Evolutionary conservation across 2,329 filamentous ascomycete genomes (phyloP).

Genomic region (Pestalotiopsis sp.): DNA sequence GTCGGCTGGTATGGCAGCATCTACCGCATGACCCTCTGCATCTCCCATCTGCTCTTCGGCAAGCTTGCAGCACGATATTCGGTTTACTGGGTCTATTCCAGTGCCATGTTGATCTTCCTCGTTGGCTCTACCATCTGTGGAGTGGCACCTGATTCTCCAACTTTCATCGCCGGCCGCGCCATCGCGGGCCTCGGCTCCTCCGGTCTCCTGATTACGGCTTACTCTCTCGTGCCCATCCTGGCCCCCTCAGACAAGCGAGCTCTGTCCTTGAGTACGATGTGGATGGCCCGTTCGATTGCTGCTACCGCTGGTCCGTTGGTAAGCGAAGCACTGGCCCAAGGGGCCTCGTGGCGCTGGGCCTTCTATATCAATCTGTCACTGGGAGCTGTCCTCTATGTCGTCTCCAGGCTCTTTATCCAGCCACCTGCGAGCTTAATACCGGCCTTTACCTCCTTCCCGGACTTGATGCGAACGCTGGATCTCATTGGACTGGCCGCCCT

Average conservation of each 20-base stretch:
- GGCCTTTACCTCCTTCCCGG: slow-evolving; percentile 10
- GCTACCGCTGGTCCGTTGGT: not conserved
- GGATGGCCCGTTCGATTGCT: not conserved
- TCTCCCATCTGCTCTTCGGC: not conserved
- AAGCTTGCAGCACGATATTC: slow-evolving; percentile 38
- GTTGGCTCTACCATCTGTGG: slow-evolving; percentile 40
- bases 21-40: not conserved
- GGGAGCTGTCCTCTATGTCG: too few relatives aligned
- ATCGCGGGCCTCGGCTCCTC: slow-evolving; percentile 36
- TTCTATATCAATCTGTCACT: slow-evolving; percentile 6
- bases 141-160: slow-evolving; percentile 36
- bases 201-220: not conserved
- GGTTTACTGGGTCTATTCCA: slow-evolving; percentile 32
- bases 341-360: too few relatives aligned
- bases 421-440: too few relatives aligned
- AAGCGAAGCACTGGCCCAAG: not conserved
- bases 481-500: not conserved
- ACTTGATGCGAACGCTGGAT: slow-evolving; percentile 13
- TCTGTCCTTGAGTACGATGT: not conserved
- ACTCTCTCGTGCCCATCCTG: not conserved
- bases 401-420: not conserved
- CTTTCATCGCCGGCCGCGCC: slow-evolving; percentile 41
- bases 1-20: not conserved
- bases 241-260: not conserved
- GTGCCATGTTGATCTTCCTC: slow-evolving; percentile 36